These are phyloP conservation scores for Lasiosphaeria ovina DNA, from an alignment of 495 filamentous ascomycete species.

Conservation along the genomic window DNA sequence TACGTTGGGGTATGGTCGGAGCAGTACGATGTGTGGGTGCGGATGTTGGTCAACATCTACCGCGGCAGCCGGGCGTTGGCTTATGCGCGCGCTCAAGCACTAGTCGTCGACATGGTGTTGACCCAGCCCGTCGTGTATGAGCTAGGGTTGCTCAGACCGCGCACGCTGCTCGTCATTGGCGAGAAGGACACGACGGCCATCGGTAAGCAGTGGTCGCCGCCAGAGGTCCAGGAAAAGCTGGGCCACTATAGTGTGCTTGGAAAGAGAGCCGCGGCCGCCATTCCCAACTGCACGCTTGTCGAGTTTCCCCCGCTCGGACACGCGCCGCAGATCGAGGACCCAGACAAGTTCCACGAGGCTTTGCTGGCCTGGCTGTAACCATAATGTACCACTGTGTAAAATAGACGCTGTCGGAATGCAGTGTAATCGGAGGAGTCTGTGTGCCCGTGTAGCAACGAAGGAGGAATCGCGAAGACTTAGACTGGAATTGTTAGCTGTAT, in stretches of 20 bases:
- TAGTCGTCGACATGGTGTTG: constrained; percentile 43
- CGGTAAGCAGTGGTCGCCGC: constrained; percentile 46
- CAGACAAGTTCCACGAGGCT: constrained; percentile 33
- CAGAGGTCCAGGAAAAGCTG: constrained; percentile 36
- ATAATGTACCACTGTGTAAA: not conserved
- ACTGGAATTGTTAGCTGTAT: no score
- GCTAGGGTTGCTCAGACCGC: constrained; percentile 32
- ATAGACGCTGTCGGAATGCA: not conserved
- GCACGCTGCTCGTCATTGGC: constrained; percentile 40
- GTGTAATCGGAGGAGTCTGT: no score
- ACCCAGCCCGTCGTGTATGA: constrained; percentile 46
- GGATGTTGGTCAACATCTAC: constrained; percentile 47
- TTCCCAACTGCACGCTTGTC: constrained; percentile 39
- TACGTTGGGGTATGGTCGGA: constrained; percentile 38
- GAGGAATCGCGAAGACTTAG: no score
- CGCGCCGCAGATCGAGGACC: constrained; percentile 46
- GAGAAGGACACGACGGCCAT: constrained; percentile 45
- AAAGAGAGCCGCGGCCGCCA: constrained; percentile 36
- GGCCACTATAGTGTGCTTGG: constrained; percentile 44
- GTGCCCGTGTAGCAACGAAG: no score
- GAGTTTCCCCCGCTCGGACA: constrained; percentile 43
- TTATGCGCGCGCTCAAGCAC: constrained; percentile 38
- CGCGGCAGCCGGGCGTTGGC: constrained; percentile 28
- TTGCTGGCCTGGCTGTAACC: constrained; percentile 35
- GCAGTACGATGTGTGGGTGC: constrained; percentile 45